phyloP scores from a whole-genome alignment of 148 eudicot species.

The Rhododendron molle region DNA sequence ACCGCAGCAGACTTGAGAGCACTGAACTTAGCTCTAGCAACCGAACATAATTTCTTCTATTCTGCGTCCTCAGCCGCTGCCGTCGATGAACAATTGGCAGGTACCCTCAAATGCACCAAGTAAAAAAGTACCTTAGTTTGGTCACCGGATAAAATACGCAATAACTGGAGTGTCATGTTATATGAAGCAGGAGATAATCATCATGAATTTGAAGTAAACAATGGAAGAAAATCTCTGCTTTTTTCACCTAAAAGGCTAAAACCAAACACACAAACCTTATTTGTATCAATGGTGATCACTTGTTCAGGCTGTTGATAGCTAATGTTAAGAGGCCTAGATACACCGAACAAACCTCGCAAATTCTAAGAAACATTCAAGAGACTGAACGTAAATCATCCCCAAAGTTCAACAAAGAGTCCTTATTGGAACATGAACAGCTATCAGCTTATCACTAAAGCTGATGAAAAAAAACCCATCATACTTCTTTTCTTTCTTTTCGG shows the following conservation, averaged over 20 bases:
- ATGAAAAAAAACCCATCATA: neutral
- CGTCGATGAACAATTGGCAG: neutral
- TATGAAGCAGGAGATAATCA: neutral
- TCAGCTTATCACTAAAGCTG: neutral
- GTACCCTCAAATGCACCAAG: neutral
- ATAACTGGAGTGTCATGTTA: neutral
- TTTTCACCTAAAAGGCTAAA: neutral
- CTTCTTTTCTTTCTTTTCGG: neutral
- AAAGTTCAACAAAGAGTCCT: neutral
- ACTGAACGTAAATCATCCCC: neutral
- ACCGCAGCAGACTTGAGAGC: neutral
- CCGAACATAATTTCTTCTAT: neutral
- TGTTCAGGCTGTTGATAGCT: neutral
- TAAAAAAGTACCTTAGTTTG: neutral
- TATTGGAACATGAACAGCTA: neutral
- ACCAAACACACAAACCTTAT: neutral
- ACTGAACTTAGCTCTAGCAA: neutral
- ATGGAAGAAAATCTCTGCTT: neutral
- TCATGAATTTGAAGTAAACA: conserved; percentile 2
- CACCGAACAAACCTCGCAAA: neutral
- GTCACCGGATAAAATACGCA: neutral
- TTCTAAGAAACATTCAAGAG: neutral
- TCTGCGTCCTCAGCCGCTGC: neutral
- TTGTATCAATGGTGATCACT: too few relatives aligned
- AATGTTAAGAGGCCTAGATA: neutral